Evolutionary conservation across 208 protist species (phyloP).

Genomic region (Leishmania tarentolae): DNA sequence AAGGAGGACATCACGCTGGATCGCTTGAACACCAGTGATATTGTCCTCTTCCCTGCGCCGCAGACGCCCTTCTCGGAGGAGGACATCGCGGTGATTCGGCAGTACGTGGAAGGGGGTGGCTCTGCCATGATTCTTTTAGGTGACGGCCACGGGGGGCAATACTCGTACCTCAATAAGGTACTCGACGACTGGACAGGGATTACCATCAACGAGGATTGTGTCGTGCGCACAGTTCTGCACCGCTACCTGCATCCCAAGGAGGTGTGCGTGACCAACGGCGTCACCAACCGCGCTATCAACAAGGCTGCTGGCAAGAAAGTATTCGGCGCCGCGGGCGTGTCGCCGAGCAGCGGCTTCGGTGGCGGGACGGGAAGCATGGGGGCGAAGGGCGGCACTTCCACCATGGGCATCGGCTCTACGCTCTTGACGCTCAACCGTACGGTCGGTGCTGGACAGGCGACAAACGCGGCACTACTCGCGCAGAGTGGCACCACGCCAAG

Average conservation of each 20-base stretch:
- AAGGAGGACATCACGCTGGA: slow-evolving; percentile 90
- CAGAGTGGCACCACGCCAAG: slow-evolving; percentile 7
- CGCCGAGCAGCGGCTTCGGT: neutral
- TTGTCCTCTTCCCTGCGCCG: slow-evolving; percentile 82
- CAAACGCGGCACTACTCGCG: slow-evolving; percentile 19
- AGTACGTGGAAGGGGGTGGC: slow-evolving; percentile 92
- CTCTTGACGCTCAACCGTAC: slow-evolving; percentile 70
- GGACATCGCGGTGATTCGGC: slow-evolving; percentile 79
- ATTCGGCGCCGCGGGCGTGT: slow-evolving; percentile 34
- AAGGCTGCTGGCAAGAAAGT: slow-evolving; percentile 90
- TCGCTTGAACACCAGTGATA: slow-evolving; percentile 63
- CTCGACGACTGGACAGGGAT: slow-evolving; percentile 93
- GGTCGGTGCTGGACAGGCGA: slow-evolving; percentile 36
- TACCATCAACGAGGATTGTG: slow-evolving; percentile 93
- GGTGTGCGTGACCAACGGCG: slow-evolving; percentile 92
- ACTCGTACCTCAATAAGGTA: slow-evolving; percentile 74
- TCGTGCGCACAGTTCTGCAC: slow-evolving; percentile 94
- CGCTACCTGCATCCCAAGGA: slow-evolving; percentile 97
- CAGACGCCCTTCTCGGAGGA: slow-evolving; percentile 73
- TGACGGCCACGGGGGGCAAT: slow-evolving; percentile 92
- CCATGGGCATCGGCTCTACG: slow-evolving; percentile 35
- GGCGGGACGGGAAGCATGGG: neutral
- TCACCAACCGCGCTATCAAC: slow-evolving; percentile 96
- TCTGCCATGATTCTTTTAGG: slow-evolving; percentile 89
- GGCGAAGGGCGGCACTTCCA: slow-evolving; percentile 18